Evolutionary conservation across 2,329 filamentous ascomycete genomes (phyloP), one percentile per base, ranked within the genome.

Genomic region (Beauveria brongniartii): DNA sequence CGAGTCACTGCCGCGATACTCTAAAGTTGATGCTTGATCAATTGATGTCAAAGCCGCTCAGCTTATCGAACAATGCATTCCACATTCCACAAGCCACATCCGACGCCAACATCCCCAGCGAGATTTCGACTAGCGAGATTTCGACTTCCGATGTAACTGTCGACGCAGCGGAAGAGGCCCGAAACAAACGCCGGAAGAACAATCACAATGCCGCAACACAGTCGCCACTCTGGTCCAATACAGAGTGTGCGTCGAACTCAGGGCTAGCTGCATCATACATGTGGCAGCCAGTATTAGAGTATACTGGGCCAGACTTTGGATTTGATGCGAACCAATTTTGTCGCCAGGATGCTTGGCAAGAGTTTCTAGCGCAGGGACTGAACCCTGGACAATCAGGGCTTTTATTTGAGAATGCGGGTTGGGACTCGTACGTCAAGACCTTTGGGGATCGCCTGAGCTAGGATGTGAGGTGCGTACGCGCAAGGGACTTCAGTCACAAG

Each of bases 271-370:
- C 55, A 12, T 48, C 44, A 5, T 48, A 57, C 26, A 61, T 55
- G 14, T 60, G 57, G 56, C 57, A 62, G 22, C 56, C 55, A 14
- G 57, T 60, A 12, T 22, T 60, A 6, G 46, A 63, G 22, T 63
- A 63, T 34, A 63, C 51, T 8, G 61, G 61, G 2, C 61, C 61
- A 10, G 61, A 63, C 22, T 61, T 63, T 41, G 61, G 61, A 1
- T 63, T 63, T 20, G 61, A 63, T 34, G 24, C 61, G 24, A 43
- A 43, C 20, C 34, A 41, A 4, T 46, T 61, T 7, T 34, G 43
- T 22, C 55, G 43, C 20, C 55, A 57, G 55, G 55, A 47, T 57
- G 55, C 55, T 28, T 46, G 47, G 57, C 60, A 48, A 28, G 40
- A 46, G 41, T 44, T 57, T 41, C 37, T 57, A 3, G 48, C 16